phyloP scores from a whole-genome alignment of 768 basidiomycete genomes.

The Tricholoma hemisulphureum region DNA sequence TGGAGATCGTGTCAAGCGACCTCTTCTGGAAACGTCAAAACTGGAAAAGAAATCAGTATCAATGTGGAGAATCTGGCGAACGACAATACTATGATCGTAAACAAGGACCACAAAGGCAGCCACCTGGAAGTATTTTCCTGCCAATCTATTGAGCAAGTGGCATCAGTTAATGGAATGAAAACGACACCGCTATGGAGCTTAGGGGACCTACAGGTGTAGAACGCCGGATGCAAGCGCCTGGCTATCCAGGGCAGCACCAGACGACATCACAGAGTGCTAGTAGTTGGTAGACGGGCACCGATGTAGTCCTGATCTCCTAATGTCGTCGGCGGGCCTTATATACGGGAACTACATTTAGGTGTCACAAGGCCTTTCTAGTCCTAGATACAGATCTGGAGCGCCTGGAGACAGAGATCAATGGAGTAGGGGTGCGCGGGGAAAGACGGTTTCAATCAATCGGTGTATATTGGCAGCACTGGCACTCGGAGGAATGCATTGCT shows the following conservation, averaged over 20 bases:
- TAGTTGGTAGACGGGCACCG: no score
- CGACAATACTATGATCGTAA: constrained; percentile 1
- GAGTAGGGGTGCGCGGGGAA: no score
- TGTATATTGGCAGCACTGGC: no score
- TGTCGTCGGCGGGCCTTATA: no score
- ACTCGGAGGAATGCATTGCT: no score
- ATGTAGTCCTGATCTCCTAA: no score
- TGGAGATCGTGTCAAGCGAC: not conserved
- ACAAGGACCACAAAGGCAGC: not conserved
- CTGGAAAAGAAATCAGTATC: not conserved
- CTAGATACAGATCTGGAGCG: no score
- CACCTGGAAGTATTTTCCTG: constrained; percentile 1
- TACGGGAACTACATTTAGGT: no score
- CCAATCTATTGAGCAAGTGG: not conserved
- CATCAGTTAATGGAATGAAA: not conserved
- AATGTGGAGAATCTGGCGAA: not conserved
- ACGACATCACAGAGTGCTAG: not conserved
- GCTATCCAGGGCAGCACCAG: not conserved
- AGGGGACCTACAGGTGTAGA: not conserved
- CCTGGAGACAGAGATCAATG: no score
- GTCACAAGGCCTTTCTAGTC: no score
- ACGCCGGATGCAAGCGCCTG: not conserved
- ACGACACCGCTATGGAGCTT: not conserved
- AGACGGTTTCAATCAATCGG: no score
- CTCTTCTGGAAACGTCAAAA: not conserved